phyloP scores from a whole-genome alignment of 2,329 filamentous ascomycete species.

The Penicillium sp. region DNA sequence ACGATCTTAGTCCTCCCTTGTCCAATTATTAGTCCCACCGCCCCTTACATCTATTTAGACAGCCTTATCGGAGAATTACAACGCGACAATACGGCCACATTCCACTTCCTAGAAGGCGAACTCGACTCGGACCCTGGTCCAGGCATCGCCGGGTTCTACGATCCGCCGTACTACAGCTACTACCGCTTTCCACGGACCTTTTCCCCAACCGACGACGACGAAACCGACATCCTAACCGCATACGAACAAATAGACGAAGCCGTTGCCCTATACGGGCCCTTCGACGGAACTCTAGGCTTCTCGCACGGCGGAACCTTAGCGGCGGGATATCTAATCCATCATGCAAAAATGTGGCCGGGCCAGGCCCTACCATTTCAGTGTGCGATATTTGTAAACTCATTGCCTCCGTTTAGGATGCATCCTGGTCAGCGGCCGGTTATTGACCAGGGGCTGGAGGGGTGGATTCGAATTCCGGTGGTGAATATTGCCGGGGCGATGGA shows the following conservation, averaged over 20 bases:
- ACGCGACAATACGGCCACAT: constrained; percentile 35
- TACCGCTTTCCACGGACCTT: constrained; percentile 35
- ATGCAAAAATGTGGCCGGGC: constrained; percentile 30
- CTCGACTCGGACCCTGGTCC: constrained; percentile 34
- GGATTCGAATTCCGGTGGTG: constrained; percentile 33
- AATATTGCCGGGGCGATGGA: constrained; percentile 32
- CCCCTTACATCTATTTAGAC: constrained; percentile 17
- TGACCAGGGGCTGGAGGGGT: constrained; percentile 31
- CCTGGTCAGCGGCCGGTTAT: constrained; percentile 26
- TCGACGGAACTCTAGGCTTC: constrained; percentile 42
- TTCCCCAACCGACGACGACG: constrained; percentile 27
- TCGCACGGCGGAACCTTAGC: constrained; percentile 42
- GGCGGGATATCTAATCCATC: constrained; percentile 34
- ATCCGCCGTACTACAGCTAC: constrained; percentile 40
- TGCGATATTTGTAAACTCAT: constrained; percentile 39
- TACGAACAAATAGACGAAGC: constrained; percentile 34
- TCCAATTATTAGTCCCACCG: neutral
- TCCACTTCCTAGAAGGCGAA: constrained; percentile 37
- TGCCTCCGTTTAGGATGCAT: constrained; percentile 38
- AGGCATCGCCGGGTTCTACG: constrained; percentile 36
- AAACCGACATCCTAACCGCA: constrained; percentile 30
- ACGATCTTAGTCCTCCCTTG: neutral
- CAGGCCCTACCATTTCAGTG: constrained; percentile 34
- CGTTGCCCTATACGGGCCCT: constrained; percentile 29
- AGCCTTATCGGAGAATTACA: constrained; percentile 33